These are phyloP conservation scores for Aspergillus fischeri DNA, from an alignment of 2,329 filamentous ascomycete species.

Conservation along the genomic window DNA sequence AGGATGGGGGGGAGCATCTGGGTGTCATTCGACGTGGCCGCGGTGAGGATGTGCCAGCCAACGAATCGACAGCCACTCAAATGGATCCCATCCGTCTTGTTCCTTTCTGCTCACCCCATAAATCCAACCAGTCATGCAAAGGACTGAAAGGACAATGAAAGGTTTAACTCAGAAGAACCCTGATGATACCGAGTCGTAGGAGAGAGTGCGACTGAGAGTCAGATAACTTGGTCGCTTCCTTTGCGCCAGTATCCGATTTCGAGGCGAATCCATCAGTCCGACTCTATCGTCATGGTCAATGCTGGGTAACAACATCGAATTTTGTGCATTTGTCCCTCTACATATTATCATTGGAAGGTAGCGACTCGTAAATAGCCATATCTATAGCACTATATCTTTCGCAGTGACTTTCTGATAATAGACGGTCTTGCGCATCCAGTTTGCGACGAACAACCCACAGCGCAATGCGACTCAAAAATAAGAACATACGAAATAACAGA, in stretches of 20 bases:
- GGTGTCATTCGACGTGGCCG: conserved; percentile 30
- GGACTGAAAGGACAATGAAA: not conserved
- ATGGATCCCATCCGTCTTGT: not conserved
- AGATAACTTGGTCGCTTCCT: not conserved
- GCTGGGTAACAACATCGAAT: not conserved
- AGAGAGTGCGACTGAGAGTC: not conserved
- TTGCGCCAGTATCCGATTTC: not conserved
- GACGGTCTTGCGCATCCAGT: conserved; percentile 2
- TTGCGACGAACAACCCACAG: not conserved
- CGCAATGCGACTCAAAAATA: conserved; percentile 5
- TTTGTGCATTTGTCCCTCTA: not conserved
- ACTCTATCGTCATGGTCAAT: not conserved
- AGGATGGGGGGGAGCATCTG: conserved; percentile 13
- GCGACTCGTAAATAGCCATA: not conserved
- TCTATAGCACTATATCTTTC: not conserved
- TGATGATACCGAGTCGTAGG: not conserved
- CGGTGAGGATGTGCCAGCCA: conserved; percentile 21
- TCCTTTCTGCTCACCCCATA: not conserved
- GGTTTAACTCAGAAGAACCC: not conserved
- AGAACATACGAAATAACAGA: not conserved
- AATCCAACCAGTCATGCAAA: not conserved
- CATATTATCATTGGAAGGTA: not conserved
- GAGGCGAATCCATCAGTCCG: not conserved
- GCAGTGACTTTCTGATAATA: not conserved
- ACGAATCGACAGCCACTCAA: conserved; percentile 17